These are phyloP conservation scores for Termitomyces sp. DNA, from an alignment of 768 basidiomycete genomes.

Conservation along the genomic window DNA sequence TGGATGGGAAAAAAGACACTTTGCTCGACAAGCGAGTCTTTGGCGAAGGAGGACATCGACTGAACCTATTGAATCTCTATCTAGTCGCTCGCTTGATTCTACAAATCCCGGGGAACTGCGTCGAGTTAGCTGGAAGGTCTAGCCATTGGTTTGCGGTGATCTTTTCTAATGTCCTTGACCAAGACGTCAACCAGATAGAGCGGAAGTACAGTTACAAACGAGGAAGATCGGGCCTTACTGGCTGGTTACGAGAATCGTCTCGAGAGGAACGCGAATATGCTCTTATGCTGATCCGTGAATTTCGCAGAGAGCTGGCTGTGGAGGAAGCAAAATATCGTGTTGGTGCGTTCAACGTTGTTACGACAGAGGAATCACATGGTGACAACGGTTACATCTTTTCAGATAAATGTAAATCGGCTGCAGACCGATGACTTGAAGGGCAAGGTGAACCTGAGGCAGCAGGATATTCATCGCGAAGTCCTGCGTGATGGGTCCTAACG, in stretches of 20 bases:
- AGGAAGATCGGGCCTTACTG: not conserved
- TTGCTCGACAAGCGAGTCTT: not conserved
- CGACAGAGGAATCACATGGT: not conserved
- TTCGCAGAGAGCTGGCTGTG: not conserved
- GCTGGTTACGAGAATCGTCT: not conserved
- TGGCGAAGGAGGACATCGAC: not conserved
- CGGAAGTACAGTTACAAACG: not conserved
- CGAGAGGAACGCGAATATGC: not conserved
- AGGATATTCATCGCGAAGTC: not conserved
- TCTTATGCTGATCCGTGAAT: not conserved
- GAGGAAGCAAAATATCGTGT: not conserved
- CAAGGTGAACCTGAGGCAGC: not conserved
- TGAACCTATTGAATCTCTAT: constrained; percentile 1
- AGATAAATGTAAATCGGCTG: not conserved
- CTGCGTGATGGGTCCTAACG: not conserved
- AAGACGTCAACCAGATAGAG: not conserved
- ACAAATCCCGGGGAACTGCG: not conserved
- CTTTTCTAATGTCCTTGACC: not conserved
- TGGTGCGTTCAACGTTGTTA: not conserved
- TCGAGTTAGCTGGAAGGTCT: not conserved
- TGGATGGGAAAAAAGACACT: not conserved
- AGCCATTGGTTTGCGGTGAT: constrained; percentile 8
- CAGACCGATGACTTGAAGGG: not conserved
- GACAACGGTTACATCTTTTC: not conserved
- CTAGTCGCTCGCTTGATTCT: not conserved